Conservation (phyloP, 140 eudicot genomes). For the Anethum foeniculum region DNA sequence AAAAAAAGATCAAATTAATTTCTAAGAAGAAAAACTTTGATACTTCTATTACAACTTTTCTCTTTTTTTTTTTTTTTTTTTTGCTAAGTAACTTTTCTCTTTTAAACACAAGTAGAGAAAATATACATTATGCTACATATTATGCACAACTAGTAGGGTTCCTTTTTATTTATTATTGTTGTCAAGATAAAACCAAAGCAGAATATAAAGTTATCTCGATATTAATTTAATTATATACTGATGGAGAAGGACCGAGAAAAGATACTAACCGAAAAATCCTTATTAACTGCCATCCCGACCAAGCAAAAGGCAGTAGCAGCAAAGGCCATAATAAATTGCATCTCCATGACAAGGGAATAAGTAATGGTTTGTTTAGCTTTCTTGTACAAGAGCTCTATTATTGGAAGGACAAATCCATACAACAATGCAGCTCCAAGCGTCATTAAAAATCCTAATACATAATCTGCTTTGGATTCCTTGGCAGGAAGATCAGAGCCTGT, state of each 20-base stretch:
- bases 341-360: constrained; percentile 45
- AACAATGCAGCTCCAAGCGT: constrained; percentile 34
- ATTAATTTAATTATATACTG: neutral
- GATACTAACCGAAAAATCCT: constrained; percentile 27
- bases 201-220: neutral
- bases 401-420: constrained; percentile 36
- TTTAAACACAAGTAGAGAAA: neutral
- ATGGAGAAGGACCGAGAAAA: neutral
- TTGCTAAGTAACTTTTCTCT: neutral
- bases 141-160: neutral
- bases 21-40: neutral
- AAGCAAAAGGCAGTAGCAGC: constrained; percentile 34
- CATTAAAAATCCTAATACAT: constrained; percentile 34
- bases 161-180: neutral
- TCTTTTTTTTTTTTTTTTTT: no score
- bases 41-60: neutral
- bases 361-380: constrained; percentile 30
- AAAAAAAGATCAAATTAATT: neutral
- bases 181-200: neutral
- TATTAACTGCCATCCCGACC: constrained; percentile 32
- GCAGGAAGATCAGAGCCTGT: constrained; percentile 33
- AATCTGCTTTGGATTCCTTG: constrained; percentile 23
- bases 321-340: constrained; percentile 33
- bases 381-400: constrained; percentile 30
- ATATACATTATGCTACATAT: neutral